Conservation (phyloP, 805 yeast species). For the Candida namnaoensis region DNA sequence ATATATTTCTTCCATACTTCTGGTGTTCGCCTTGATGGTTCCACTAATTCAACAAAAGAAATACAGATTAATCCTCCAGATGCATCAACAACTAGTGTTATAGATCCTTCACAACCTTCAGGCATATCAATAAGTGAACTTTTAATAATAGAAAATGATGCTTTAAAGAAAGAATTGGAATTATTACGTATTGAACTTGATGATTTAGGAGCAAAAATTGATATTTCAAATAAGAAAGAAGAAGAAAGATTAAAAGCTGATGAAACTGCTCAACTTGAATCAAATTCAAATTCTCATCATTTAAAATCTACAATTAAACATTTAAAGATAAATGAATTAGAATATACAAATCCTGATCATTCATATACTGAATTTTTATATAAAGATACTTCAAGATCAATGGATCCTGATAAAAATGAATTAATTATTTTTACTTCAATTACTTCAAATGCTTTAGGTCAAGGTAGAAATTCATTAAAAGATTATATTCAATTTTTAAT, state of each 20-base stretch:
- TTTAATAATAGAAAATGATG: neutral
- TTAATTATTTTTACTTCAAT: conserved; percentile 8
- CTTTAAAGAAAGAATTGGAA: neutral
- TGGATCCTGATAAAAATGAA: conserved; percentile 7
- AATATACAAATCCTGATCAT: neutral
- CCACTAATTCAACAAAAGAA: too few species aligned
- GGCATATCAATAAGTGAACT: neutral
- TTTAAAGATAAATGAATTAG: neutral
- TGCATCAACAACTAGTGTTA: too few species aligned
- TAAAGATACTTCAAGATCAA: conserved; percentile 1
- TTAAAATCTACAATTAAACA: too few species aligned
- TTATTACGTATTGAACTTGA: neutral
- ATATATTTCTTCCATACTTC: too few species aligned
- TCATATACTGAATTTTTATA: neutral
- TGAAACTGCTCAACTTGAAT: too few species aligned
- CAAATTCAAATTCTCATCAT: too few species aligned
- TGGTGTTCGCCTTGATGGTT: too few species aligned
- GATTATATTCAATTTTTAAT: neutral
- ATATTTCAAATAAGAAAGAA: too few species aligned
- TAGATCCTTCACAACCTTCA: too few species aligned
- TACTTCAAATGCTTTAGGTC: conserved; percentile 1
- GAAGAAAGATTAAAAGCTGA: too few species aligned
- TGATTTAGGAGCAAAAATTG: neutral
- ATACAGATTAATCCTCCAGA: too few species aligned
- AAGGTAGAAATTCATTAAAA: neutral